These are phyloP conservation scores for Gnaphalium uliginosum DNA, from an alignment of 129 eudicot species.

Conservation along the genomic window DNA sequence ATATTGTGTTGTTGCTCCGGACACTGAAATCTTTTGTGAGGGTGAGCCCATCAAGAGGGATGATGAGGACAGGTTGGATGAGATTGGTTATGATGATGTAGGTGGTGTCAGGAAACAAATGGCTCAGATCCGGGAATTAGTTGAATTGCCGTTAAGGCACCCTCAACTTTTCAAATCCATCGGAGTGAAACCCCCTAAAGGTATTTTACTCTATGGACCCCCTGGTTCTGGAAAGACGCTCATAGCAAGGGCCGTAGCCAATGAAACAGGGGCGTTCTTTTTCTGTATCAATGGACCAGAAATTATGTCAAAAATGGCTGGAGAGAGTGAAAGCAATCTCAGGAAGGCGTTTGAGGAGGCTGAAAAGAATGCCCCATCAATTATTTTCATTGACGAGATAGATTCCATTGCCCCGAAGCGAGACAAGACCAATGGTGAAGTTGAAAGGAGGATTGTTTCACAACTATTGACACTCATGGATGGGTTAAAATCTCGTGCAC, in stretches of 20 bases:
- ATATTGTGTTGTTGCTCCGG: slow-evolving; percentile 16
- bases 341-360: slow-evolving; percentile 14
- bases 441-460: slow-evolving; percentile 13
- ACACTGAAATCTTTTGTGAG: slow-evolving; percentile 14
- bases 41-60: slow-evolving; percentile 13
- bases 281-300: slow-evolving; percentile 15
- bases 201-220: slow-evolving; percentile 12
- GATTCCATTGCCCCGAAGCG: slow-evolving; percentile 8
- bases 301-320: slow-evolving; percentile 7
- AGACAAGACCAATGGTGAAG: slow-evolving; percentile 10
- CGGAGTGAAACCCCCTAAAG: slow-evolving; percentile 7
- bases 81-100: slow-evolving; percentile 10
- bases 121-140: slow-evolving; percentile 11
- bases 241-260: slow-evolving; percentile 3
- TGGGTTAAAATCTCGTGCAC: slow-evolving; percentile 14
- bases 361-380: slow-evolving; percentile 11
- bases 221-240: slow-evolving; percentile 12
- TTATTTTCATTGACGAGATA: slow-evolving; percentile 8
- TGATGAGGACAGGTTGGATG: slow-evolving; percentile 10
- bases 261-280: slow-evolving; percentile 2
- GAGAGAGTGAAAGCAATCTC: slow-evolving; percentile 17
- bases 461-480: slow-evolving; percentile 11
- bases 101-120: slow-evolving; percentile 17
- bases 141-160: slow-evolving; percentile 10
- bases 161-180: slow-evolving; percentile 13